Evolutionary conservation across 1,284 basidiomycete genomes (phyloP).

Genomic region (Moesziomyces globuligerus): DNA sequence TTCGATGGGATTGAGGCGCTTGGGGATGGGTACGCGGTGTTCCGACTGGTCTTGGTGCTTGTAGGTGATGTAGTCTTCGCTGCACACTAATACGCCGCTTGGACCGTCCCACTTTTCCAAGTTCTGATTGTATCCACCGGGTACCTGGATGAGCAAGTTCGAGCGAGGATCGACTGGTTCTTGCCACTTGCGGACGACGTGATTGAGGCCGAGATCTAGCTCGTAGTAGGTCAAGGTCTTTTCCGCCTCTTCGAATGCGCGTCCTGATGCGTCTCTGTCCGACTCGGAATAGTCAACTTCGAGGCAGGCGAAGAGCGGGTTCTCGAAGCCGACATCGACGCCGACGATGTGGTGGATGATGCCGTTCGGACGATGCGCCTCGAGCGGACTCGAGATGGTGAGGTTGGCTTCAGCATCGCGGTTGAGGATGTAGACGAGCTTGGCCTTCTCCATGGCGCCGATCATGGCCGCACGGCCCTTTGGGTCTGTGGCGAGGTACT

Average conservation of each 20-base stretch:
- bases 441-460: constrained; percentile 64
- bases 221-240: constrained; percentile 67
- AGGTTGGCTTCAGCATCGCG: constrained; percentile 65
- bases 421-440: constrained; percentile 66
- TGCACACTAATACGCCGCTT: constrained; percentile 65
- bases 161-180: constrained; percentile 60
- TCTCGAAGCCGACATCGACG: constrained; percentile 66
- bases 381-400: constrained; percentile 66
- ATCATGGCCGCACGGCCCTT: constrained; percentile 66
- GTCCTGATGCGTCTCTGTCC: constrained; percentile 62
- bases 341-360: constrained; percentile 64
- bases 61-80: constrained; percentile 66
- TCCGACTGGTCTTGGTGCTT: constrained; percentile 62
- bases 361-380: constrained; percentile 60
- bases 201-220: constrained; percentile 66
- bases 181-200: constrained; percentile 66
- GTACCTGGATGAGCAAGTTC: constrained; percentile 62
- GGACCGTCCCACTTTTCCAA: constrained; percentile 66
- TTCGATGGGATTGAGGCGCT: constrained; percentile 56
- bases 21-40: constrained; percentile 66
- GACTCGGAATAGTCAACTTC: constrained; percentile 66
- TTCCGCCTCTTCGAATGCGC: constrained; percentile 51
- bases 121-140: constrained; percentile 65
- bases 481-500: constrained; percentile 65
- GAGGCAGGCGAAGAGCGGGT: constrained; percentile 65